Conservation (phyloP, 345 rosid species). For the Bruguiera gymnorhiza region DNA sequence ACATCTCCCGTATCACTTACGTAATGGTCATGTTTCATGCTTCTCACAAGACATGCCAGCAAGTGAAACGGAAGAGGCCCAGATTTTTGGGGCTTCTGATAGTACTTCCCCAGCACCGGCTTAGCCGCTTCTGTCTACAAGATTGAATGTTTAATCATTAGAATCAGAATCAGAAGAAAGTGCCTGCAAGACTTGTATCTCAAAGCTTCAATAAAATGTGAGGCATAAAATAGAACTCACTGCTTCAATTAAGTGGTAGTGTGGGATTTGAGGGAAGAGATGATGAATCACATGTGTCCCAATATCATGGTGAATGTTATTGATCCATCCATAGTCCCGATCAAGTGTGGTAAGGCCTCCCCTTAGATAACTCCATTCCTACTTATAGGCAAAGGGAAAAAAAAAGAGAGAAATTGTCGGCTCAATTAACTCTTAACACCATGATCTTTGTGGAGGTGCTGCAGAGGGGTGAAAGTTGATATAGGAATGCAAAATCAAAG, state of each 20-base stretch:
- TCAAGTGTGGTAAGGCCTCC: conserved; percentile 91
- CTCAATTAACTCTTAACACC: neutral
- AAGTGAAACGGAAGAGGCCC: conserved; percentile 69
- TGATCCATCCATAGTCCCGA: conserved; percentile 74
- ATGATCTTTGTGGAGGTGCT: neutral
- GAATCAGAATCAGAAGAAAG: neutral
- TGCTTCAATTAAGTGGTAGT: conserved; percentile 77
- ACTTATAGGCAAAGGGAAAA: neutral
- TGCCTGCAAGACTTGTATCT: neutral
- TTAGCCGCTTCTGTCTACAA: conserved; percentile 69
- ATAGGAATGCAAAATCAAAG: neutral
- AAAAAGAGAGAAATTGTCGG: neutral
- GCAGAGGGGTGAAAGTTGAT: neutral
- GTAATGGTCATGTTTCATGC: conserved; percentile 65
- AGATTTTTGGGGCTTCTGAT: conserved; percentile 69
- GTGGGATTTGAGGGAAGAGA: conserved; percentile 95
- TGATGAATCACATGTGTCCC: conserved; percentile 95
- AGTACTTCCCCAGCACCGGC: conserved; percentile 73
- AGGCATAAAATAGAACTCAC: conserved; percentile 31
- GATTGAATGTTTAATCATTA: neutral
- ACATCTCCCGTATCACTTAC: conserved; percentile 74
- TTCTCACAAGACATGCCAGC: conserved; percentile 45
- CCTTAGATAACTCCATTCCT: conserved; percentile 87
- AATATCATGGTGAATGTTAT: conserved; percentile 80
- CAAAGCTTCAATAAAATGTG: neutral